Evolutionary conservation across 2,329 filamentous ascomycete species (phyloP).

Genomic region (Fusarium drepaniforme): DNA sequence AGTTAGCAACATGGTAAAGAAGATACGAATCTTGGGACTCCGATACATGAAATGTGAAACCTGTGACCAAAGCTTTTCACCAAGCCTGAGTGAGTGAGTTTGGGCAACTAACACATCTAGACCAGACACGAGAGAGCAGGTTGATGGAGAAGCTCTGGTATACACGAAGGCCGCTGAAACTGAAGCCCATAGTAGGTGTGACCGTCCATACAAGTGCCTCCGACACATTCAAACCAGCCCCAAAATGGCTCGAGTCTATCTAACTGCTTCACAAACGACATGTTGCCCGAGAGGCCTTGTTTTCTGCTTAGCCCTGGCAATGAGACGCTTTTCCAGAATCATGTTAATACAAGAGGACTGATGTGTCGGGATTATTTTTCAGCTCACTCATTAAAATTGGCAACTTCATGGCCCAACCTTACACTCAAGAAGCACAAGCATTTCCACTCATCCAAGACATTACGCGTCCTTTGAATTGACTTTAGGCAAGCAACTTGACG

Average conservation of each 20-base stretch:
- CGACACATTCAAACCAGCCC: neutral
- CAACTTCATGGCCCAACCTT: neutral
- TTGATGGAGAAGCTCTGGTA: neutral
- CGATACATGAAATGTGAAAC: neutral
- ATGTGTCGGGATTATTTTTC: neutral
- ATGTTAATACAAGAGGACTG: neutral
- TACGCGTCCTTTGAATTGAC: neutral
- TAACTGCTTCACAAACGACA: neutral
- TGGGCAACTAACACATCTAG: neutral
- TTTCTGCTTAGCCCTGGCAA: neutral
- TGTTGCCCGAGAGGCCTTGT: neutral
- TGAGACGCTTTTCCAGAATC: neutral
- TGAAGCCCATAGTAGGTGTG: neutral
- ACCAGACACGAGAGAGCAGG: neutral
- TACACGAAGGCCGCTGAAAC: neutral
- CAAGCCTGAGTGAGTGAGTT: neutral
- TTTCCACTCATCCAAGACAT: neutral
- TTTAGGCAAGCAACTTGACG: neutral
- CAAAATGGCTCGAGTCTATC: neutral
- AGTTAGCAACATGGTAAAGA: neutral
- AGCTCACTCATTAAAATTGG: neutral
- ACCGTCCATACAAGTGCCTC: neutral
- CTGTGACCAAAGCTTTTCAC: neutral
- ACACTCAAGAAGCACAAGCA: neutral
- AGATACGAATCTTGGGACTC: neutral